phyloP scores from a whole-genome alignment of 73 alveolate genomes.

The Symbiodinium pilosum region DNA sequence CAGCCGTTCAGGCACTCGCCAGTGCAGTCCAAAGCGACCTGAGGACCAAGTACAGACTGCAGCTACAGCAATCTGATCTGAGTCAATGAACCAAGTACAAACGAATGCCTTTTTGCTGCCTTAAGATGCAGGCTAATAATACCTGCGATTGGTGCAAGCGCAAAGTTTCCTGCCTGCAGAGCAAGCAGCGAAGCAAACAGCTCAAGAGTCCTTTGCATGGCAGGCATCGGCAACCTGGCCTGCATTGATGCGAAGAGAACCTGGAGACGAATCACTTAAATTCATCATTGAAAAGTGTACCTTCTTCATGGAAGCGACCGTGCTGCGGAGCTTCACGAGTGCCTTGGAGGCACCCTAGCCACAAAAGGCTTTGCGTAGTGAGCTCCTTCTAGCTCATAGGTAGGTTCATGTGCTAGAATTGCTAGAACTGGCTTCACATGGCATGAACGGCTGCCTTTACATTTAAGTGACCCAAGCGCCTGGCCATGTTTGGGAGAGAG shows the following conservation, averaged over 20 bases:
- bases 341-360: background rate
- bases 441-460: too few species aligned
- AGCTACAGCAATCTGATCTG: background rate
- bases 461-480: too few species aligned
- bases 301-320: background rate
- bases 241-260: constrained; percentile 2
- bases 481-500: constrained; percentile 43
- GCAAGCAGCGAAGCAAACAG: background rate
- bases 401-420: too few species aligned
- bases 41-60: background rate
- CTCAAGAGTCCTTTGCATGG: background rate
- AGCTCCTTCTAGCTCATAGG: too few species aligned
- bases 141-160: constrained; percentile 13
- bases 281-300: background rate
- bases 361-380: too few species aligned
- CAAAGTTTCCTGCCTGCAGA: constrained; percentile 20
- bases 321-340: constrained; percentile 6
- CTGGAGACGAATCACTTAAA: background rate
- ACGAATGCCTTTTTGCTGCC: background rate
- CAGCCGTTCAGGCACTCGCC: background rate
- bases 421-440: too few species aligned
- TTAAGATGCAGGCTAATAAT: background rate
- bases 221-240: background rate
- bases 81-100: background rate
- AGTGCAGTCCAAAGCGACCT: background rate